Base-by-base conservation (phyloP, 2,329 filamentous ascomycete genomes). In the Fusarium sp. region DNA sequence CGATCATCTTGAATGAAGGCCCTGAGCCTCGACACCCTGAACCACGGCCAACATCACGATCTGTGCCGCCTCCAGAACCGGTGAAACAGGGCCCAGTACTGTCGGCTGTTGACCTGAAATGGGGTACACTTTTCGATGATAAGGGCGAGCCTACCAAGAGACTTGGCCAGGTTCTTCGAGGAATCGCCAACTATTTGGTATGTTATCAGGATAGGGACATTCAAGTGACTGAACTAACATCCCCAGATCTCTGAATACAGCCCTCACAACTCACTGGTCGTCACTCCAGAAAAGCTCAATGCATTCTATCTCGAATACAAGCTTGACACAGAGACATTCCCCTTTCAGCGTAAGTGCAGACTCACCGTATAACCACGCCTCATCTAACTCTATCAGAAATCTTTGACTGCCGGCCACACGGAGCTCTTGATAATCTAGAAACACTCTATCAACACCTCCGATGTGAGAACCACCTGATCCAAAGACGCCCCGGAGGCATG, bases 221-320 rank as follows among this genome's bases (percentile, higher is more conserved):
- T 24, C 1, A 17, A 13, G 17, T 24, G 6, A 32, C 36, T 24
- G 13, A 14, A 32, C 71, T 76, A 34, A 68, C n/a, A 18, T 39
- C 2, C 6, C 1, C 34, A 84, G 82, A 80, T 82, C 62, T 59
- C 75, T 8, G 79, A 81, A 36, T 82, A 78, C 58, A 74, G 73
- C n/a, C 80, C 80, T 8, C 68, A 61, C 39, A 75, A 79, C 57
- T 81, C 79, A 4, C 59, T 96, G 22, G 93, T 96, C 47, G 87
- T 97, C 41, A 89, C 92, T 0, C 94, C 94, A 0, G 84, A 89
- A 10, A 96, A 96, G 83, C 88, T 98, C 85, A 87, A 89, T 20
- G 86, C 87, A 54, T 94, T 95, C 75, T 97, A 97, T 79, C 85
- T 88, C 22, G 88, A 89, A 61, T 92, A 92, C 66, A 87, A 87